Evolutionary conservation across 805 yeast genomes (phyloP), one percentile per base, ranked within the genome.

Genomic region (Nakazawaea ambrosiae): DNA sequence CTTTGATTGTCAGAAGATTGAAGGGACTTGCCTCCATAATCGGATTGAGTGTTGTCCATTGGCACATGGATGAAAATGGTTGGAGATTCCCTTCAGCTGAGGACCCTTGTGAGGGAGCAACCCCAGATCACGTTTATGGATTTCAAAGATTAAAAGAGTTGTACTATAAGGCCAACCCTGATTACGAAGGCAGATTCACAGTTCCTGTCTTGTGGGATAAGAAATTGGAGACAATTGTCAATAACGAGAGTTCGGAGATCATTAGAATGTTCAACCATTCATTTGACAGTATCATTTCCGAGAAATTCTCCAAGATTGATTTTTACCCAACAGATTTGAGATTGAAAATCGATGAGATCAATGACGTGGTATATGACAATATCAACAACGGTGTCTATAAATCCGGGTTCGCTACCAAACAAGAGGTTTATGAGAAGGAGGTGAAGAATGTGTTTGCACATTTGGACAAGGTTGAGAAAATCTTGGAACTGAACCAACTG

Each of bases 201-300:
- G 97, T 90, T 25, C 97, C 97, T 1, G 84, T 89, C 2, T 66
- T 90, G 49, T 90, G 95, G 92, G 97, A 90, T 60, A 81, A 72
- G 52, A 79, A 89, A 61, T 70, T 73, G 23, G 61, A 75, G 38
- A 83, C 95, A 1, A 84, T 90, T 55, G 97, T 90, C 40, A 87
- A 75, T 64, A 90, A 90, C 58, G 97, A 90, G 60, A 81, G 94
- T 43, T 70, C 90, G 24, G 97, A 89, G 54, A 83, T 90, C 47
- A 76, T 92, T 48, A 73, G 97, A 49, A 83, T 88, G 66, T 65
- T 90, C 46, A 81, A 85, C 57, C 66, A 78, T 22, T 90, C 76
- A 37, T 87, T 88, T 55, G 76, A 81, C 50, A 66, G 61, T n/a
- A 48, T 80, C 27, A 54, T 79, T 20, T 72, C 67, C 15, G 57